Evolutionary conservation across 2,329 filamentous ascomycete genomes (phyloP), one percentile per base, ranked within the genome.

Genomic region (Trichophyton mentagrophytes): DNA sequence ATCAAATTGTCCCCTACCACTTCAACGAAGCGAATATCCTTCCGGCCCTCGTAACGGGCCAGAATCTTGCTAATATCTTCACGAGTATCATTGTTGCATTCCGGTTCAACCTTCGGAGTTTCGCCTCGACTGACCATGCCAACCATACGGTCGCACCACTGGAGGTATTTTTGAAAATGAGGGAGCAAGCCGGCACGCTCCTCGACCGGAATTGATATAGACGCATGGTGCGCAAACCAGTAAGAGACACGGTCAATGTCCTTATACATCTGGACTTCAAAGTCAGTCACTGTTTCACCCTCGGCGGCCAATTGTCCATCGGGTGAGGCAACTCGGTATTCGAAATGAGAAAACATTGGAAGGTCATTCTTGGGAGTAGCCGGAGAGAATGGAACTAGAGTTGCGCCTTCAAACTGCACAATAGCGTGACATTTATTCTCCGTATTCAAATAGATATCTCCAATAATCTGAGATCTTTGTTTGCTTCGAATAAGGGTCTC

Each of bases 1-100:
- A 68, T 64, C 7, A 77, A 60, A 49, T 72, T 65, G 51, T 74
- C 68, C 1, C 73, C 65, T n/a, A 61, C 61, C 3, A 60, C 30
- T n/a, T 38, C 17, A 15, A 38, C 13, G 11, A 62, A 36, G 38
- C 36, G 51, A 22, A 61, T 44, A 36, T 61, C 61, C 9, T 51
- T 53, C 8, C 33, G 27, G 15, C 33, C 33, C 51, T 56, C 15
- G 9, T 47, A 47, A 22, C 33, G 51, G 13, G 15, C 25, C 25
- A 56, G 33, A 25, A 56, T 56, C 22, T 25, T 56, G 22, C 44
- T 9, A 22, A 47, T 47, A 11, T 47, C 44, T 25, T 56, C 51
- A 8, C 33, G 27, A 38, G 51, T 3, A 56, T 56, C 51, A 3
- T 56, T 17, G 30, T 33, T 38, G 33, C 51, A 56, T 25, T 56